A percentile compares a stretch with the other conserved stretches of the same genome.
Evolutionary conservation across 148 eudicot species (phyloP).

Genomic region (Hydrangea macrophylla): DNA sequence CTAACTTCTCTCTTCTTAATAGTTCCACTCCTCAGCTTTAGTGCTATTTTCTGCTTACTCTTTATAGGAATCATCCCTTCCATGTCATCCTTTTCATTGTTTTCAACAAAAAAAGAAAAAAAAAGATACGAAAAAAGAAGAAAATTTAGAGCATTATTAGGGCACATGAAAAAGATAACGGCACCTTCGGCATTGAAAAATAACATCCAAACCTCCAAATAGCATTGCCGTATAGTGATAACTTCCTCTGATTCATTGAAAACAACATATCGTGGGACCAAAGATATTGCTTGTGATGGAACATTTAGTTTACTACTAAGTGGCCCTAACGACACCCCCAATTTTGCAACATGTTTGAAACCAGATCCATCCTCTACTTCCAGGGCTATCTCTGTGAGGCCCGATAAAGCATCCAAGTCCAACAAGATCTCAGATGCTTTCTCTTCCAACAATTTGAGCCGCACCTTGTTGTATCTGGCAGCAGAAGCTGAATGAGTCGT

Average conservation of each 20-base stretch:
- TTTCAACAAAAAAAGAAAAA: too few species aligned
- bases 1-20: constrained; percentile 40
- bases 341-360: constrained; percentile 39
- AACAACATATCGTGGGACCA: constrained; percentile 73
- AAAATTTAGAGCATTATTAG: constrained; percentile 1
- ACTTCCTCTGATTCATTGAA: constrained; percentile 69
- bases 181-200: constrained; percentile 15
- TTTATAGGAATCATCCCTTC: constrained; percentile 47
- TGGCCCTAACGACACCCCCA: constrained; percentile 84
- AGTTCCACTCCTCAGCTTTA: constrained; percentile 47
- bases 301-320: constrained; percentile 37
- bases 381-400: constrained; percentile 79
- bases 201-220: constrained; percentile 56
- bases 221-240: constrained; percentile 67
- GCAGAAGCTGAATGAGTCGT: constrained; percentile 6
- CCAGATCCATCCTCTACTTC: constrained; percentile 44
- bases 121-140: constrained; percentile 10
- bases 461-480: constrained; percentile 66
- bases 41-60: constrained; percentile 64
- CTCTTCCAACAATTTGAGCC: constrained; percentile 58
- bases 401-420: constrained; percentile 92
- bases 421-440: constrained; percentile 48
- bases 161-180: neutral
- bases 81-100: constrained; percentile 61
- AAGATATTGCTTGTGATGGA: constrained; percentile 59